Evolutionary conservation across 2,329 filamentous ascomycete genomes (phyloP).

Genomic region (Penicillium corylophilum): DNA sequence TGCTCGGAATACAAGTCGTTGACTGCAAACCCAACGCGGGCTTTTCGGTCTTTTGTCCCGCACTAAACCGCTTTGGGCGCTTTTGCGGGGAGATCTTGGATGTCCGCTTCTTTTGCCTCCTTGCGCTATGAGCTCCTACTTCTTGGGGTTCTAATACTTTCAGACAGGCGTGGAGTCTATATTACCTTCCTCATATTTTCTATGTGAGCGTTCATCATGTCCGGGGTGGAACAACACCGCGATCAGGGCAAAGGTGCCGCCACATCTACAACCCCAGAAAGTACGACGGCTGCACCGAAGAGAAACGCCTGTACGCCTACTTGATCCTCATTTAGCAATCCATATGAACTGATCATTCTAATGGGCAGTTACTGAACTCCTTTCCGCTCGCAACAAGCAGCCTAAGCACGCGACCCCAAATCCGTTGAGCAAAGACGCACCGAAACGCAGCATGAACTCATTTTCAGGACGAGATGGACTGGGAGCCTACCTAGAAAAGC

Average conservation of each 20-base stretch:
- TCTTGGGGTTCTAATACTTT: background rate
- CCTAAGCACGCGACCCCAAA: constrained; percentile 21
- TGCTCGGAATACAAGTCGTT: constrained; percentile 2
- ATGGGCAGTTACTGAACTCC: constrained; percentile 53
- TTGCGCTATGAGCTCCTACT: background rate
- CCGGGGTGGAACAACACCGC: background rate
- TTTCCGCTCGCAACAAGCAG: constrained; percentile 51
- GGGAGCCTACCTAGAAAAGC: constrained; percentile 64
- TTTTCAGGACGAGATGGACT: constrained; percentile 60
- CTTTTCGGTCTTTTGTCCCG: constrained; percentile 28
- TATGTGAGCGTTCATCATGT: constrained; percentile 1
- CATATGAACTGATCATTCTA: background rate
- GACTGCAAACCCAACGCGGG: background rate
- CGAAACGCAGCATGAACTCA: constrained; percentile 18
- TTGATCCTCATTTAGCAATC: background rate
- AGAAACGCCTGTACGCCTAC: constrained; percentile 38
- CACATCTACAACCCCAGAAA: background rate
- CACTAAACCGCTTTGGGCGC: constrained; percentile 29
- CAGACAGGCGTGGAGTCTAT: background rate
- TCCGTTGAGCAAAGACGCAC: constrained; percentile 17
- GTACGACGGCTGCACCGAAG: constrained; percentile 27
- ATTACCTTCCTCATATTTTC: background rate
- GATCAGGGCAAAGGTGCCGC: background rate
- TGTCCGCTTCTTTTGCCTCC: background rate
- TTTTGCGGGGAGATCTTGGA: constrained; percentile 22